Percentiles rank a stretch among this genome's conserved stretches.
These are phyloP conservation scores for Mycena sp. DNA, from an alignment of 1,284 basidiomycete species.

Conservation along the genomic window DNA sequence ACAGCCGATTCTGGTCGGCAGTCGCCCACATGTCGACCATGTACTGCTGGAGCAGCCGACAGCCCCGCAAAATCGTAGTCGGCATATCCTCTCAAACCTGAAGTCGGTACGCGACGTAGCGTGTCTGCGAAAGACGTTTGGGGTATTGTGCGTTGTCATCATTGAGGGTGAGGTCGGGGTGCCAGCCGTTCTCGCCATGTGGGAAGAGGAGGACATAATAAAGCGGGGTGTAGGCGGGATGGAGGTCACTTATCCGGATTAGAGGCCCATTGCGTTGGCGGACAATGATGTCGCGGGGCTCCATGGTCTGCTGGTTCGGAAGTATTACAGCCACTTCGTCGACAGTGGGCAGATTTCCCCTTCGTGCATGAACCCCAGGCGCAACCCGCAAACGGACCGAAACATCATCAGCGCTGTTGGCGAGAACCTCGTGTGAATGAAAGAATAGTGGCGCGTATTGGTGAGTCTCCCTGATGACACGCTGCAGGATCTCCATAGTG, in stretches of 20 bases:
- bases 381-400: constrained; percentile 35
- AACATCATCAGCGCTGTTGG: constrained; percentile 30
- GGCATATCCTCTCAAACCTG: constrained; percentile 39
- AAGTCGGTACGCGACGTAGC: constrained; percentile 45
- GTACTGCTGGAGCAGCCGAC: constrained; percentile 52
- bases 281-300: constrained; percentile 46
- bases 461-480: constrained; percentile 37
- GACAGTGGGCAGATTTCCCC: constrained; percentile 49
- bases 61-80: constrained; percentile 46
- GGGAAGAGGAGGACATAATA: constrained; percentile 51
- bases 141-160: constrained; percentile 10
- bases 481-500: constrained; percentile 37
- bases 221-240: constrained; percentile 46
- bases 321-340: constrained; percentile 51
- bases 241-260: constrained; percentile 42
- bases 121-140: constrained; percentile 38
- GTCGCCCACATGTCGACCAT: constrained; percentile 47
- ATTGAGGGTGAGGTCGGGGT: constrained; percentile 37
- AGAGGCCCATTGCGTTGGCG: constrained; percentile 36
- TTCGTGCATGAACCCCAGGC: constrained; percentile 36
- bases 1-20: constrained; percentile 43
- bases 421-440: constrained; percentile 44
- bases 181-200: constrained; percentile 49
- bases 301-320: constrained; percentile 34
- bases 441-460: constrained; percentile 43